A percentile compares a stretch with the other conserved stretches of the same genome.
These are phyloP conservation scores for Monsonia emarginata DNA, from an alignment of 441 rosid genomes.

Conservation along the genomic window DNA sequence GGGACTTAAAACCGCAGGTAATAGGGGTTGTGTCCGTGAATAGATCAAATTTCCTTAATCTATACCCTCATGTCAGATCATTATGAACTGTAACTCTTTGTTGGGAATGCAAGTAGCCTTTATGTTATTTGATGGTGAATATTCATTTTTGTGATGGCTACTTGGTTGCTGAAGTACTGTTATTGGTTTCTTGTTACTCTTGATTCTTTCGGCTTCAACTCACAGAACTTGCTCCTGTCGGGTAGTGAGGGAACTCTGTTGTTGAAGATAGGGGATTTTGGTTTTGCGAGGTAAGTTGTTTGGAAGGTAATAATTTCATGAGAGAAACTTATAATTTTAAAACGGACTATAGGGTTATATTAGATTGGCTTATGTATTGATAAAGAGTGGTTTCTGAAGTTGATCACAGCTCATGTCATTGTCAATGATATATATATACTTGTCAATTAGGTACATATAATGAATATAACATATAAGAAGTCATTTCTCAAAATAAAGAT, in stretches of 20 bases:
- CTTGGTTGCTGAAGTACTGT: constrained; percentile 2
- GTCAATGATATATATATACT: too few relatives aligned
- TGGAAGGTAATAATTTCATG: too few relatives aligned
- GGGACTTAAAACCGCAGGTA: constrained; percentile 88
- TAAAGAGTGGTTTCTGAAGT: not conserved
- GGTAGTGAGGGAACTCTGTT: constrained; percentile 41
- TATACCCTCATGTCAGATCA: too few relatives aligned
- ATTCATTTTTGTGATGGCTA: constrained; percentile 5
- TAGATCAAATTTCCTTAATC: not conserved
- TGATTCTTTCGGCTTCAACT: constrained; percentile 14
- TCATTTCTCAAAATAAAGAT: too few relatives aligned
- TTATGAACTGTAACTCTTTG: too few relatives aligned
- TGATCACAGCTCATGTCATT: not conserved
- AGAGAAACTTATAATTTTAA: too few relatives aligned
- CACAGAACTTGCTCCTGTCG: constrained; percentile 66
- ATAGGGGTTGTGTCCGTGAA: not conserved
- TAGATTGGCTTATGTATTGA: too few relatives aligned
- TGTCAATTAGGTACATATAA: too few relatives aligned
- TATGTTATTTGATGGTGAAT: not conserved
- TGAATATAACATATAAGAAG: too few relatives aligned
- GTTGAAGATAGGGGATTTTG: constrained; percentile 84
- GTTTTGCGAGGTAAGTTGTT: constrained; percentile 63
- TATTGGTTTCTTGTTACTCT: constrained; percentile 10
- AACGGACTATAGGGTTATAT: too few relatives aligned
- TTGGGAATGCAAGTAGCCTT: not conserved